Conservation (phyloP, 1,139 yeast species). For the Suhomyces bribrorum region DNA sequence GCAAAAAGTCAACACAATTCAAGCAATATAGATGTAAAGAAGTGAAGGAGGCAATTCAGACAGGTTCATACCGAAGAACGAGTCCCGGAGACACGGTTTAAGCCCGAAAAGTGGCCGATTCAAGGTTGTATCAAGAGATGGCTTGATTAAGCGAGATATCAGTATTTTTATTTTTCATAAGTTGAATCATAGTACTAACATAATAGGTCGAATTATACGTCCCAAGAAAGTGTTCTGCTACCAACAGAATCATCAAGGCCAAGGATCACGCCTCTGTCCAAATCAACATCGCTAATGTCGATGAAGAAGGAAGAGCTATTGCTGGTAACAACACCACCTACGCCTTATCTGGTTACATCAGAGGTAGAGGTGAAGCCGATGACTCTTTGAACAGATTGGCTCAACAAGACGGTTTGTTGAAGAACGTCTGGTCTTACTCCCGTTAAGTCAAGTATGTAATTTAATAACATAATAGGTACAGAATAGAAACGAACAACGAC, state of each 20-base stretch:
- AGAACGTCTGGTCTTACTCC: slow-evolving; percentile 99
- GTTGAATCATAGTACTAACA: slow-evolving; percentile 43
- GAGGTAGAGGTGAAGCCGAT: slow-evolving; percentile 84
- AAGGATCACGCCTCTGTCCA: slow-evolving; percentile 99
- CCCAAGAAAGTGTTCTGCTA: slow-evolving; percentile 99
- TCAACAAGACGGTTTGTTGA: slow-evolving; percentile 97
- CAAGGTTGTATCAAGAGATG: too few relatives aligned
- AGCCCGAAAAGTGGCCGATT: too few relatives aligned
- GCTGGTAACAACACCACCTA: slow-evolving; percentile 91
- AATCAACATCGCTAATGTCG: slow-evolving; percentile 57
- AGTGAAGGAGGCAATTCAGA: too few relatives aligned
- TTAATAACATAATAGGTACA: slow-evolving; percentile 12
- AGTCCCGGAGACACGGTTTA: too few relatives aligned
- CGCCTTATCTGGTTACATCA: slow-evolving; percentile 95
- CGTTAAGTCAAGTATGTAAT: slow-evolving; percentile 58
- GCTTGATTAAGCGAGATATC: too few relatives aligned
- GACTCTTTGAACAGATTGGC: slow-evolving; percentile 99
- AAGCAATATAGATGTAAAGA: too few relatives aligned
- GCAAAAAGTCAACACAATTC: not conserved
- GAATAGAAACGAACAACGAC: not conserved
- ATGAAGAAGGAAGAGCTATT: slow-evolving; percentile 94
- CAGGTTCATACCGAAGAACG: too few relatives aligned
- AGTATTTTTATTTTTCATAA: too few relatives aligned
- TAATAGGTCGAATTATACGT: slow-evolving; percentile 97
- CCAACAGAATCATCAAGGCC: slow-evolving; percentile 99